Base-by-base conservation (phyloP, 208 protist species). In the Crithidia thermophila region DNA sequence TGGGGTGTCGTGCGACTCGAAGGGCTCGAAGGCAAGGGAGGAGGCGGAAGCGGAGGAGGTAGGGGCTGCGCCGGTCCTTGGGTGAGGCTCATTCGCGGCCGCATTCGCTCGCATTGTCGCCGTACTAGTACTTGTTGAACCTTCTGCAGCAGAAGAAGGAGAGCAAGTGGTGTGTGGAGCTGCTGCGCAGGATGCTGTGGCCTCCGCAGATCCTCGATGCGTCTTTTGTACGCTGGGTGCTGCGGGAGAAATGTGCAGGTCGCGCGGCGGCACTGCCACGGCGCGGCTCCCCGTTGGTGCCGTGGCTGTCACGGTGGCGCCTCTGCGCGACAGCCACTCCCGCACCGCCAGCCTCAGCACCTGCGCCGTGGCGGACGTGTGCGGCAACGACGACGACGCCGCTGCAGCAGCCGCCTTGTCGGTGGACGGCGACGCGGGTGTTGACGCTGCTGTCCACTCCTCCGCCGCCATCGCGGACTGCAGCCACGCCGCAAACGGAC, bases 281-380 rank as follows among this genome's bases (percentile, higher is more conserved):
- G 73, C 78, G 10, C 67, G 69, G 43, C 52, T 73, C n/a, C 84
- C 84, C 1, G 79, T 60, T 1, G 77, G 74, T n/a, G 66, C 52
- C 25, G 62, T 33, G 1, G 80, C 67, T 33, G 73, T 70, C 50
- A 90, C 80, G 20, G 77, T 84, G 43, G 68, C 75, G 33, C 72
- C 80, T 4, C 84, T 62, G 8, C 80, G 73, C 36, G 61, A 47
- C 28, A 82, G 61, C 80, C 75, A 86, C n/a, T 72, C 46, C 42
- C 58, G 65, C 11, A 72, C 77, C 16, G 68, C 70, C 2, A 68
- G 56, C 33, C 71, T 68, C 59, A 86, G 9, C 20, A 73, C 50
- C 28, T 43, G 28, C 20, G 55, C 53, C 3, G 45, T 36, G 21
- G 36, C 51, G 6, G 58, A 68, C 3, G 50, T 62, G 42, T 39